Base-by-base conservation (phyloP, 2,329 filamentous ascomycete genomes). In the Phyllachora maydis region DNA sequence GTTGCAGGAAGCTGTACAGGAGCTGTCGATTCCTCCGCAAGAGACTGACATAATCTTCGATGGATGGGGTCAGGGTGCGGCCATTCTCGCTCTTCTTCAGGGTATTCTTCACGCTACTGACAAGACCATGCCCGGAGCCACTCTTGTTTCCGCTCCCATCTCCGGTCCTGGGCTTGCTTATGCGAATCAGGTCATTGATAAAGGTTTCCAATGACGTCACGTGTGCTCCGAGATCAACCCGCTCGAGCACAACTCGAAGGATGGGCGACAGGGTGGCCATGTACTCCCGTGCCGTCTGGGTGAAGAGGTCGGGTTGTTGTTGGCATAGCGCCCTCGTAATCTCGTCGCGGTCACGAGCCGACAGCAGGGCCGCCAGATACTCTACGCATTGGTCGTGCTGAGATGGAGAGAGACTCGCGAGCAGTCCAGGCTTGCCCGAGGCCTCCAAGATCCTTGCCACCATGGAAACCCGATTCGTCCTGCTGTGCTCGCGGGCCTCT, bases 191-290 rank as follows among this genome's bases (percentile, higher is more conserved):
- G 31, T 82, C 76, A 5, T 63, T 60, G 12, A 83, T 40, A 36
- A 88, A 82, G 7, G 49, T 52, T 39, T 83, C 67, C 2, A 64
- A 51, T 17, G 77, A 67, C 18, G 59, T 57, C 5, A 85, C 44
- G 11, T 77, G 74, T 18, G 67, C 67, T 16, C 65, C 65, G 5
- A 85, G 54, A 36, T 83, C 72, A 13, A 82, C 60, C 3, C 63
- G 61, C 25, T 75, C 62, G 40, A 85, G 78, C 5, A 83, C 52
- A 3, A 57, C 50, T 12, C 76, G 59, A 26, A 88, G 78, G 28
- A 82, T 66, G 0, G 74, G 74, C 24, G 82, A 76, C 33, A 76
- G 78, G 2, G 71, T 69, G 1, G 58, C 52, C 5, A 82, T 61
- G 0, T 57, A 44, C 27, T 79, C 71, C 15, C 63, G 59, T 22